A percentile compares a stretch with the other conserved stretches of the same genome.
Conservation (phyloP, 2,329 filamentous ascomycete genomes). For the Fusarium sp. region DNA sequence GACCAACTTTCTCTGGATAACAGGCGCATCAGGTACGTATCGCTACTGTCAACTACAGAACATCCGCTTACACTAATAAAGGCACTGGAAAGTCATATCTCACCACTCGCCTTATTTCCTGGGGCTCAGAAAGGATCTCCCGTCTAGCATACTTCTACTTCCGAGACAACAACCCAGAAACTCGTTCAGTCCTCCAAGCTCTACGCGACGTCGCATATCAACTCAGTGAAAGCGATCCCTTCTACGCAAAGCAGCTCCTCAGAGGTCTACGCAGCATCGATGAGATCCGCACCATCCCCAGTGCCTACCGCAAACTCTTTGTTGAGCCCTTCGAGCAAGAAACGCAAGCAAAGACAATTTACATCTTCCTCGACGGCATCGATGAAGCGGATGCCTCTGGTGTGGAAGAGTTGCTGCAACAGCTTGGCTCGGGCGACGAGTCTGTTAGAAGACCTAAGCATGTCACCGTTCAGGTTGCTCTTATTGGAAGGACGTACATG, state of each 20-base stretch:
- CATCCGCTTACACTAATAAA: conserved; percentile 3
- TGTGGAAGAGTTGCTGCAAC: conserved; percentile 53
- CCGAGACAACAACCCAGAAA: conserved; percentile 60
- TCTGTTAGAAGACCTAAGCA: conserved; percentile 29
- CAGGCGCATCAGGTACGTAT: conserved; percentile 56
- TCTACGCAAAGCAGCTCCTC: conserved; percentile 58
- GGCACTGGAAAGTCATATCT: conserved; percentile 62
- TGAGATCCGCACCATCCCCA: conserved; percentile 59
- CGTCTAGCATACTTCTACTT: conserved; percentile 62
- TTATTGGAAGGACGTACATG: conserved; percentile 59
- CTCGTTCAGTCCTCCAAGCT: conserved; percentile 59
- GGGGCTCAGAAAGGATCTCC: conserved; percentile 51
- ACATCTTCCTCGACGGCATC: conserved; percentile 61
- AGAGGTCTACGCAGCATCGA: conserved; percentile 52
- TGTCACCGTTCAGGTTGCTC: conserved; percentile 53
- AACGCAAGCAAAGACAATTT: conserved; percentile 52
- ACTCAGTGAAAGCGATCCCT: conserved; percentile 59
- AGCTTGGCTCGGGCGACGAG: conserved; percentile 49
- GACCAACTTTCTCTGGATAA: conserved; percentile 58
- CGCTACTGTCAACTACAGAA: fast-evolving
- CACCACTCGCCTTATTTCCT: conserved; percentile 58
- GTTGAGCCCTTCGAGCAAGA: conserved; percentile 54
- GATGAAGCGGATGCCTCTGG: conserved; percentile 59
- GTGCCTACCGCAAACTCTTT: conserved; percentile 58
- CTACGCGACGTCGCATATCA: conserved; percentile 62